Conservation (phyloP, 306 rosid genomes). For the Quercus bicolor region DNA sequence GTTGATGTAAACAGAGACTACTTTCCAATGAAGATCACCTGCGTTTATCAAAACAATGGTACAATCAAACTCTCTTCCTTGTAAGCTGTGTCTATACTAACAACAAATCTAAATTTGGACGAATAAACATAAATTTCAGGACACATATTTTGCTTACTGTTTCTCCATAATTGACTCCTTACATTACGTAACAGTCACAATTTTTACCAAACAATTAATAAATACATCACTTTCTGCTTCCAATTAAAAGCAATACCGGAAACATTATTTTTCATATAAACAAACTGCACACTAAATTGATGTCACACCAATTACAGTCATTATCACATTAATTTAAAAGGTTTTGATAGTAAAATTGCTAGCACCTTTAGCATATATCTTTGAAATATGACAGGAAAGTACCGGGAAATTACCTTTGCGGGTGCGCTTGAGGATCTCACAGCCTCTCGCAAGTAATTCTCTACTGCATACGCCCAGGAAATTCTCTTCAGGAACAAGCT, state of each 20-base stretch:
- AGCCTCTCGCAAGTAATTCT: constrained; percentile 71
- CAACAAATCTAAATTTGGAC: not conserved
- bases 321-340: too few relatives aligned
- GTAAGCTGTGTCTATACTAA: not conserved
- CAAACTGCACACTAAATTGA: not conserved
- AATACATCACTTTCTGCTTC: not conserved
- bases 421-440: constrained; percentile 89
- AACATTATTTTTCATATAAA: not conserved
- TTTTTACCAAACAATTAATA: too few relatives aligned
- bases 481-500: constrained; percentile 59
- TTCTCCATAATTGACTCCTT: not conserved
- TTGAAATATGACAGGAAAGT: not conserved
- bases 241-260: not conserved
- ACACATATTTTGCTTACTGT: too few relatives aligned
- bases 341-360: too few relatives aligned
- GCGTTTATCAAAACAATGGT: constrained; percentile 16
- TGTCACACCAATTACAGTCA: too few relatives aligned
- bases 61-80: not conserved
- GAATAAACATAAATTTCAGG: not conserved
- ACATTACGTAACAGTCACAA: not conserved
- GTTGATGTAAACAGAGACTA: constrained; percentile 85
- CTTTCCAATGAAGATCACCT: constrained; percentile 98
- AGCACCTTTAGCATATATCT: too few relatives aligned
- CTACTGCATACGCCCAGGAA: constrained; percentile 70
- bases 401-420: constrained; percentile 52